A percentile compares a stretch with the other conserved stretches of the same genome.
Conservation (phyloP, 805 yeast species). For the Lipomyces spencermartinsiae region DNA sequence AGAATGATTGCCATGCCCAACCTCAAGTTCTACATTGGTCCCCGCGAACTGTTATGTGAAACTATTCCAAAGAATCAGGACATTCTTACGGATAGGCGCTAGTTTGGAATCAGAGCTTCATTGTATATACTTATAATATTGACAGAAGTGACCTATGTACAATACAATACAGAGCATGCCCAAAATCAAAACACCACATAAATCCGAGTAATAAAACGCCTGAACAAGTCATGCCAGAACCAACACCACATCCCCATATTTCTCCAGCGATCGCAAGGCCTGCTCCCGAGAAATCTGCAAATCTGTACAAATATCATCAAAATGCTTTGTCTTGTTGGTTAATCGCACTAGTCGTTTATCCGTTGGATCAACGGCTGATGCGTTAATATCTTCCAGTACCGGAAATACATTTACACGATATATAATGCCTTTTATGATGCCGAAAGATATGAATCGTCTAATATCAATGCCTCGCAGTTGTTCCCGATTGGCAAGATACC, state of each 20-base stretch:
- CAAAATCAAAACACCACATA: not conserved
- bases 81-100: not conserved
- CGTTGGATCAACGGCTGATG: constrained; percentile 10
- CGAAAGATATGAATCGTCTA: constrained; percentile 84
- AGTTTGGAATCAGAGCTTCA: not conserved
- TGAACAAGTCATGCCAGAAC: constrained; percentile 18
- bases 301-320: constrained; percentile 66
- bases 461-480: constrained; percentile 72
- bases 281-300: constrained; percentile 48
- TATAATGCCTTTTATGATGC: constrained; percentile 78
- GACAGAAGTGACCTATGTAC: not conserved
- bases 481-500: constrained; percentile 75
- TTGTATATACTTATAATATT: not conserved
- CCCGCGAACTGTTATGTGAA: not conserved
- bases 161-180: not conserved
- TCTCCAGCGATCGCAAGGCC: constrained; percentile 17
- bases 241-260: constrained; percentile 31
- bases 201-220: not conserved
- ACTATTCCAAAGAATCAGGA: not conserved
- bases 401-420: constrained; percentile 85
- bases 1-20: constrained; percentile 19
- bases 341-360: constrained; percentile 14
- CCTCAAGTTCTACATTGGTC: not conserved
- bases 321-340: constrained; percentile 40
- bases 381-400: constrained; percentile 47